Conservation (phyloP, 495 filamentous ascomycete species). For the Emericellopsis terricola region DNA sequence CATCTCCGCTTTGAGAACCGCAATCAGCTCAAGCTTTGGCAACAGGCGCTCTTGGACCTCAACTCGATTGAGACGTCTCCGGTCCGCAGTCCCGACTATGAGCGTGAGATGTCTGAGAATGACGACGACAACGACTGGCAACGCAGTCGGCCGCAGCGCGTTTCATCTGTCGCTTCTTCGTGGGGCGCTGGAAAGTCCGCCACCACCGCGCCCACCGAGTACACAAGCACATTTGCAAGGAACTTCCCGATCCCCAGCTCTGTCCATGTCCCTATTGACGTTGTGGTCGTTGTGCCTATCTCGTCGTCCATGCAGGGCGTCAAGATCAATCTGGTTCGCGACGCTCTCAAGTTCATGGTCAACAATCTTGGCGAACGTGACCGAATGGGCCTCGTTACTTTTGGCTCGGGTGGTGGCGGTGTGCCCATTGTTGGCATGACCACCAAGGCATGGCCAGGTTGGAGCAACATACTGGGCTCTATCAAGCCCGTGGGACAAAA, state of each 20-base stretch:
- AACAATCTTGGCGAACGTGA: conserved; percentile 83
- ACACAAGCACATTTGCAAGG: conserved; percentile 41
- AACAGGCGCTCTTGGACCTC: conserved; percentile 69
- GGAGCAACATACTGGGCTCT: conserved; percentile 71
- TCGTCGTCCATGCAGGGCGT: conserved; percentile 98
- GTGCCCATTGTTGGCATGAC: conserved; percentile 97
- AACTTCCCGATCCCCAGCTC: conserved; percentile 36
- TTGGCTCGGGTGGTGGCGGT: conserved; percentile 85
- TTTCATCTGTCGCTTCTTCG: conserved; percentile 71
- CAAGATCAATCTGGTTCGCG: conserved; percentile 91
- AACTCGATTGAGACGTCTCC: conserved; percentile 46
- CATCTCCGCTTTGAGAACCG: conserved; percentile 81
- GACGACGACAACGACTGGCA: conserved; percentile 80
- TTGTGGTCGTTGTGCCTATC: conserved; percentile 93
- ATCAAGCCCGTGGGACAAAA: conserved; percentile 93
- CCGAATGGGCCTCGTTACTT: conserved; percentile 93
- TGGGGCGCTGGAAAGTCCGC: conserved; percentile 68
- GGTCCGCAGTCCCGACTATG: conserved; percentile 51
- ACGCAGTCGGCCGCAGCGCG: conserved; percentile 51
- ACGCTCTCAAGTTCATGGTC: conserved; percentile 85
- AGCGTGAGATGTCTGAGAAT: conserved; percentile 59
- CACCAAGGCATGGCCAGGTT: conserved; percentile 81
- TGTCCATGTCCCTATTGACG: conserved; percentile 81
- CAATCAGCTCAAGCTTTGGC: conserved; percentile 79
- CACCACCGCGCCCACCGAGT: conserved; percentile 66